Evolutionary conservation across 1,284 basidiomycete species (phyloP), one percentile per base, ranked within the genome.

Genomic region (Puccinia novopanici): DNA sequence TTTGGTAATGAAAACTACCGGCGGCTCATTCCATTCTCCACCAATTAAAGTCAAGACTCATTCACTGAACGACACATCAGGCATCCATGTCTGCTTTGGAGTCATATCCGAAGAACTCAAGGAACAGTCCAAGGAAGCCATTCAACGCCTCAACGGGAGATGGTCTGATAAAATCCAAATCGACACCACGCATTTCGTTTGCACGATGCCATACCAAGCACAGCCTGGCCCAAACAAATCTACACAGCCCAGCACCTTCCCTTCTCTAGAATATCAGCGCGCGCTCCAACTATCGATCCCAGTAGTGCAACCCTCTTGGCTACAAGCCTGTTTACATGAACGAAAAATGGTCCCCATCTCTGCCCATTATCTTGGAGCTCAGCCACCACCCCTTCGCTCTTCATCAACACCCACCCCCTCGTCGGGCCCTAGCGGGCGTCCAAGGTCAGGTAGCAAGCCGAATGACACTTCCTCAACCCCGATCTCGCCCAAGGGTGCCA

Each of bases 101-200:
- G 92, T 92, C 42, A 90, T 96, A 81, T 93, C 95, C 82, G 86
- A 89, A 1, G 88, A 90, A 0, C 85, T 94, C 80, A 87, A 95
- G 74, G 91, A 92, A 84, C 90, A 93, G 81, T 90, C 91, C 57
- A 93, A 93, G 85, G 85, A 89, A 76, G 92, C 93, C 12, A 86
- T 98, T 73, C 85, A 88, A 63, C 91, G 92, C 83, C 95, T 98
- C 91, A 89, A 89, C 30, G 95, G 93, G 0, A 91, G 92, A 82
- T 94, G 92, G 90, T 93, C 91, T 83, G 92, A 95, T 82, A 91
- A 91, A 83, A 95, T 99, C 37, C 93, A 95, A 87, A 95, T 98
- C 81, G 95, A 97, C 84, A 97, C 95, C 6, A 96, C 94, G 0
- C 95, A 98, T 86, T 97, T 96, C 83, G 94, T 97, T 52, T 96